Evolutionary conservation across 441 rosid genomes (phyloP).

Genomic region (Brassica hybrid): DNA sequence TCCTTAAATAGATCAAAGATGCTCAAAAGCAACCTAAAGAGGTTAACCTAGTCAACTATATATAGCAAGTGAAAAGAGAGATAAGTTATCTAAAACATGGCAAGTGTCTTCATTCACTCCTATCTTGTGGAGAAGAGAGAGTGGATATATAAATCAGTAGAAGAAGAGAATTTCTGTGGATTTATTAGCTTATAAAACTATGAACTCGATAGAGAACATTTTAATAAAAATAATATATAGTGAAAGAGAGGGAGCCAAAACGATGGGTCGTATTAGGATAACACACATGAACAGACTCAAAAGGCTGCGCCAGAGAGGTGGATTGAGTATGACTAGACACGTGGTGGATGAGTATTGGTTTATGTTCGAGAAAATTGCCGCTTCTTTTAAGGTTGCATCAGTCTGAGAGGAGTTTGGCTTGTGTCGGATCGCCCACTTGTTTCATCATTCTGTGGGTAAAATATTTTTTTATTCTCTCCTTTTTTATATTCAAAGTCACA

Average conservation of each 20-base stretch:
- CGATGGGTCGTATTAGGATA: slow-evolving; percentile 42
- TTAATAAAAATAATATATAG: background rate
- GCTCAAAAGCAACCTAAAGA: slow-evolving; percentile 6
- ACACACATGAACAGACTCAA: slow-evolving; percentile 19
- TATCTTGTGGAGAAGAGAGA: too few relatives aligned
- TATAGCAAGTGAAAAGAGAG: slow-evolving; percentile 14
- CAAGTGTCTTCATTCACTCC: too few relatives aligned
- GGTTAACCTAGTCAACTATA: background rate
- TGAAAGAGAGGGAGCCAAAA: slow-evolving; percentile 33
- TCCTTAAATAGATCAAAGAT: background rate
- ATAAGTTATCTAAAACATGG: too few relatives aligned
- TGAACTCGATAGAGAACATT: slow-evolving; percentile 35
- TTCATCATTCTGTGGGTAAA: slow-evolving; percentile 31
- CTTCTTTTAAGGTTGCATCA: too few relatives aligned
- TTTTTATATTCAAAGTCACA: background rate
- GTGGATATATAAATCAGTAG: slow-evolving; percentile 12
- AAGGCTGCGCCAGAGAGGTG: slow-evolving; percentile 9
- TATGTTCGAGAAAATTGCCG: too few relatives aligned
- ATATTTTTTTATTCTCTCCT: background rate
- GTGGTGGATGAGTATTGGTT: too few relatives aligned
- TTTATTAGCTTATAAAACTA: slow-evolving; percentile 26
- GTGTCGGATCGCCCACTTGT: slow-evolving; percentile 34
- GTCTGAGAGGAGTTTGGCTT: slow-evolving; percentile 18
- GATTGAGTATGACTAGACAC: too few relatives aligned
- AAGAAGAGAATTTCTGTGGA: slow-evolving; percentile 31